Conservation (phyloP, 441 rosid species). For the Capsella rubella region DNA sequence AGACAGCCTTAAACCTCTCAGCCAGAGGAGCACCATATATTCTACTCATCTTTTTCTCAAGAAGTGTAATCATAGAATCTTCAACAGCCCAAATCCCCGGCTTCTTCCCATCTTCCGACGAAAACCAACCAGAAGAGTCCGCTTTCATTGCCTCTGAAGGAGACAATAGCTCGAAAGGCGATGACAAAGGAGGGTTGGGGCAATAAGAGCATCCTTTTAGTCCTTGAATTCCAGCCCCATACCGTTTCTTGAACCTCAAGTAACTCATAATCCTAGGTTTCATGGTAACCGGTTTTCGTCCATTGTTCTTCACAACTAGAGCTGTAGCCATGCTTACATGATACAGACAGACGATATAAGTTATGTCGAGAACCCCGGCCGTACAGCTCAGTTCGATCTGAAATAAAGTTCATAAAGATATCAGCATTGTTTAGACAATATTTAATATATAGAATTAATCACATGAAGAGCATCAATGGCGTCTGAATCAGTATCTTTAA, state of each 20-base stretch:
- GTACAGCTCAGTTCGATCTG: slow-evolving; percentile 83
- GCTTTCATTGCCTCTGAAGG: slow-evolving; percentile 85
- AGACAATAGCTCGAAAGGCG: slow-evolving; percentile 79
- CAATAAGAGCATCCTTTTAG: slow-evolving; percentile 75
- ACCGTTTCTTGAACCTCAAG: slow-evolving; percentile 67
- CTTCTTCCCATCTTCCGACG: slow-evolving; percentile 64
- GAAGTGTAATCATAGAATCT: slow-evolving; percentile 64
- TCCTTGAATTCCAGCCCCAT: slow-evolving; percentile 70
- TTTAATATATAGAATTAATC: background rate
- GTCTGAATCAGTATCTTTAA: slow-evolving; percentile 84
- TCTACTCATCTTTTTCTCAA: slow-evolving; percentile 79
- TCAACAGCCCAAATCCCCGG: slow-evolving; percentile 78
- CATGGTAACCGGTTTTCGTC: slow-evolving; percentile 67
- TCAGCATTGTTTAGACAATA: slow-evolving; percentile 1
- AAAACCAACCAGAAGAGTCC: slow-evolving; percentile 75
- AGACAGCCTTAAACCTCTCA: slow-evolving; percentile 75
- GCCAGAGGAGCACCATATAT: slow-evolving; percentile 79
- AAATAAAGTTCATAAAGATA: slow-evolving; percentile 22
- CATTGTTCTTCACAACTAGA: slow-evolving; percentile 77
- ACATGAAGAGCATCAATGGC: slow-evolving; percentile 97
- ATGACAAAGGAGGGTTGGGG: slow-evolving; percentile 72
- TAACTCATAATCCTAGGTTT: slow-evolving; percentile 80
- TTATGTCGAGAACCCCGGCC: slow-evolving; percentile 66
- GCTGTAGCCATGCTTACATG: slow-evolving; percentile 84
- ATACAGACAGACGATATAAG: slow-evolving; percentile 74